Evolutionary conservation across 345 rosid species (phyloP).

Genomic region (Camelina sativa): DNA sequence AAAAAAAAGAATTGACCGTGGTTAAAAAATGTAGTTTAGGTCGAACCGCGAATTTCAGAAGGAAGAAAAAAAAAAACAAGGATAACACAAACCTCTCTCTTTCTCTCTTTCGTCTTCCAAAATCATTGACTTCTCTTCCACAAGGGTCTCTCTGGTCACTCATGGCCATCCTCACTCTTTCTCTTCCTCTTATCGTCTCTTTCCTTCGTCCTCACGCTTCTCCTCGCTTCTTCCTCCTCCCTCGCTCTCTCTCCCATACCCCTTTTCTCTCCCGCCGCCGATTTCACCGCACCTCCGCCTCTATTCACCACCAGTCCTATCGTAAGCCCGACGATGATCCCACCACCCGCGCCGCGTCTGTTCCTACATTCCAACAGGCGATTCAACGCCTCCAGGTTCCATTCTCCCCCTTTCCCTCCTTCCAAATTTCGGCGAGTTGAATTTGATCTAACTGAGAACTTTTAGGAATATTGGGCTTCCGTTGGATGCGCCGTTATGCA

Average conservation of each 20-base stretch:
- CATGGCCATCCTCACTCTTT: slow-evolving; percentile 71
- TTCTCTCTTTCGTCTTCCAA: not conserved
- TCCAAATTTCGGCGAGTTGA: not conserved
- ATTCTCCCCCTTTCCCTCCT: slow-evolving; percentile 30
- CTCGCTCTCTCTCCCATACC: slow-evolving; percentile 33
- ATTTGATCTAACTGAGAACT: not conserved
- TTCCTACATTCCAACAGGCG: slow-evolving; percentile 89
- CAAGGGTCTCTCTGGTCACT: slow-evolving; percentile 4
- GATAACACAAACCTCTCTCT: slow-evolving; percentile 54
- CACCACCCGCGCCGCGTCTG: slow-evolving; percentile 39
- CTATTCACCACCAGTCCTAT: slow-evolving; percentile 49
- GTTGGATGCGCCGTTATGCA: slow-evolving; percentile 98
- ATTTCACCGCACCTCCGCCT: slow-evolving; percentile 44
- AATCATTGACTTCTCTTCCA: slow-evolving; percentile 8
- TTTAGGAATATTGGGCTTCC: slow-evolving; percentile 91
- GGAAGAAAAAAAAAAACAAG: not conserved
- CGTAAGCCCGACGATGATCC: slow-evolving; percentile 38
- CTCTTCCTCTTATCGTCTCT: slow-evolving; percentile 71
- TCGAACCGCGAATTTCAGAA: slow-evolving; percentile 2
- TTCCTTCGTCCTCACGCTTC: slow-evolving; percentile 58
- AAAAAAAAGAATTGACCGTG: too few species aligned
- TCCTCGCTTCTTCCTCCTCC: slow-evolving; percentile 45
- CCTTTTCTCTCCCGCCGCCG: slow-evolving; percentile 38
- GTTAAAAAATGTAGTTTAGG: not conserved
- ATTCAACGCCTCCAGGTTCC: slow-evolving; percentile 87